These are phyloP conservation scores for Aspergillus sp. DNA, from an alignment of 2,329 filamentous ascomycete genomes.

Conservation along the genomic window DNA sequence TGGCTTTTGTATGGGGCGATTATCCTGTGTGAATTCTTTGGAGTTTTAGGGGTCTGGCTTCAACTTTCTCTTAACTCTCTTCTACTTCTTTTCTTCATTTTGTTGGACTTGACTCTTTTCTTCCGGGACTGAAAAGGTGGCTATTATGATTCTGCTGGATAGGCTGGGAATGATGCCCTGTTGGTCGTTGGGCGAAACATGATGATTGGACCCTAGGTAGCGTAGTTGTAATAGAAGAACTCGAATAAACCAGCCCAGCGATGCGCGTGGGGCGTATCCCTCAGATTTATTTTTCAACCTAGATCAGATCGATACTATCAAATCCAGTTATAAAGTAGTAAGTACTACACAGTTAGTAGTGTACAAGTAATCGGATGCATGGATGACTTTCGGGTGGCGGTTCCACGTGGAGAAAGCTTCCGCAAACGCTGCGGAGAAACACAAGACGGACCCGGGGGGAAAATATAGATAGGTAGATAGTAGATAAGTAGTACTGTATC, in stretches of 20 bases:
- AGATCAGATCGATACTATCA: too few species aligned
- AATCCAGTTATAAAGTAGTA: too few species aligned
- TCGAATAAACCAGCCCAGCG: not conserved
- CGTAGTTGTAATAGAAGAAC: slow-evolving; percentile 10
- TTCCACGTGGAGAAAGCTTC: not conserved
- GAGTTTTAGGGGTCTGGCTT: slow-evolving; percentile 1
- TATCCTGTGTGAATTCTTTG: slow-evolving; percentile 1
- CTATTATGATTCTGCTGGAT: slow-evolving; percentile 11
- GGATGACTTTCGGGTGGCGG: not conserved
- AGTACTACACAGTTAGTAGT: too few species aligned
- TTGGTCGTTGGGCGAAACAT: slow-evolving; percentile 14
- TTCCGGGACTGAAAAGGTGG: slow-evolving; percentile 19
- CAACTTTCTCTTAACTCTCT: not conserved
- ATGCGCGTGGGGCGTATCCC: not conserved
- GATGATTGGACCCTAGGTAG: slow-evolving; percentile 17
- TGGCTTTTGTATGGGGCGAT: slow-evolving; percentile 5
- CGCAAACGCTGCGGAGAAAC: not conserved
- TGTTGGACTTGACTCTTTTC: too few species aligned
- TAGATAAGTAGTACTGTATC: not conserved
- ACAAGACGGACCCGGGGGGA: too few species aligned
- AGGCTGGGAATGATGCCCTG: slow-evolving; percentile 1
- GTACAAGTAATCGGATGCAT: not conserved
- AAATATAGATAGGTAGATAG: too few species aligned
- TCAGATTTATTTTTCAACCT: not conserved
- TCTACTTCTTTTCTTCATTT: not conserved